These are phyloP conservation scores for Moesziomyces globuligerus DNA, from an alignment of 1,284 basidiomycete species.

Conservation along the genomic window DNA sequence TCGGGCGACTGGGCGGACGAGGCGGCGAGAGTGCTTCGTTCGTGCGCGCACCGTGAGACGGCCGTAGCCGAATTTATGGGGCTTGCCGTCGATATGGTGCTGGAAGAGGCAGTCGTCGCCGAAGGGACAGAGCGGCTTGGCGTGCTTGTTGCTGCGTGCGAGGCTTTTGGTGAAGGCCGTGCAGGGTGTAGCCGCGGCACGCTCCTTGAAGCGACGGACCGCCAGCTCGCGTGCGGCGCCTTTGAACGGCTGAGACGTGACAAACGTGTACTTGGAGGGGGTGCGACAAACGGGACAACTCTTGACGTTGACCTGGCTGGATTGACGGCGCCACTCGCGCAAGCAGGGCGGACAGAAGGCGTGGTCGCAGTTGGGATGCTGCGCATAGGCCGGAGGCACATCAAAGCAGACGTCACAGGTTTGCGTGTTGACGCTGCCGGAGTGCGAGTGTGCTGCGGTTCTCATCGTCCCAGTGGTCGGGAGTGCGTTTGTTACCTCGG, in stretches of 20 bases:
- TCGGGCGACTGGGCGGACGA: neutral
- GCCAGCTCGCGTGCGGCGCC: constrained; percentile 13
- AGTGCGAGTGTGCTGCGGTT: too few relatives aligned
- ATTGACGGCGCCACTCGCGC: constrained; percentile 28
- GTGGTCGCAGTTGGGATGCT: constrained; percentile 43
- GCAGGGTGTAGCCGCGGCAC: constrained; percentile 25
- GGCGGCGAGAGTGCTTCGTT: constrained; percentile 7
- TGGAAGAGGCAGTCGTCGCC: constrained; percentile 41
- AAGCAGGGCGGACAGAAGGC: constrained; percentile 42
- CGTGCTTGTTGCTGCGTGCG: constrained; percentile 7
- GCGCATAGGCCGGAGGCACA: constrained; percentile 28
- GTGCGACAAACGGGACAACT: constrained; percentile 41
- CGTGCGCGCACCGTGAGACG: constrained; percentile 3
- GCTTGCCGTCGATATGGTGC: constrained; percentile 32
- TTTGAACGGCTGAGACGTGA: constrained; percentile 23
- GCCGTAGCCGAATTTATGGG: constrained; percentile 16
- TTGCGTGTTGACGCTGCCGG: constrained; percentile 10
- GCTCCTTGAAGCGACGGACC: constrained; percentile 18
- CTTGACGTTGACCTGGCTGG: constrained; percentile 20
- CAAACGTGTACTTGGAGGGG: constrained; percentile 26
- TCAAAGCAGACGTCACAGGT: constrained; percentile 49
- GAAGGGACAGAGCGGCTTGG: constrained; percentile 30
- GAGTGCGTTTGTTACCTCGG: neutral
- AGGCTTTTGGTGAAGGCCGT: constrained; percentile 37
- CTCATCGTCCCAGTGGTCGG: neutral